A percentile compares a stretch with the other conserved stretches of the same genome.
Conservation (phyloP, 805 yeast genomes). For the Starmerella apis region DNA sequence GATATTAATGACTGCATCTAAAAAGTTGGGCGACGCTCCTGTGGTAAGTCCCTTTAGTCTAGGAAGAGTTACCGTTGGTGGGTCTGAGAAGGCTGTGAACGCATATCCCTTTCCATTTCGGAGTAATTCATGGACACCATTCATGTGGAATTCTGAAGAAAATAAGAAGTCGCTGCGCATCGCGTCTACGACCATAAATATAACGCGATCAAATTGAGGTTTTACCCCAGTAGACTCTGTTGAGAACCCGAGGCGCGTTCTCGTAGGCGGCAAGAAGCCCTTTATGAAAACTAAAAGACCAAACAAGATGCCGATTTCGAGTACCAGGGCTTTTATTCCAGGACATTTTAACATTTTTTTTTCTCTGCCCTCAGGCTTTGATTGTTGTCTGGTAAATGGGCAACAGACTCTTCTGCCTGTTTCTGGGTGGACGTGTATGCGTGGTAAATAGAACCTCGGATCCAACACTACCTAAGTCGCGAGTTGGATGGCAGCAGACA, state of each 20-base stretch:
- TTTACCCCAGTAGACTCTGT: constrained; percentile 21
- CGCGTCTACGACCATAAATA: constrained; percentile 87
- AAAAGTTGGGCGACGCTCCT: constrained; percentile 86
- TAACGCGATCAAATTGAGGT: constrained; percentile 51
- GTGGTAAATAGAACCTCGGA: no score
- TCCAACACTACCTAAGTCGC: no score
- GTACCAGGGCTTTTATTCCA: constrained; percentile 1
- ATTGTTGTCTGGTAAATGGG: no score
- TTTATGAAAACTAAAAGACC: constrained; percentile 56
- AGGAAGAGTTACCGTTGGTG: constrained; percentile 95
- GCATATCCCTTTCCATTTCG: constrained; percentile 66
- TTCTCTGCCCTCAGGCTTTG: background rate
- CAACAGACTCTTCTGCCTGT: no score
- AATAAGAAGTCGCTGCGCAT: constrained; percentile 79
- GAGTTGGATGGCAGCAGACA: no score
- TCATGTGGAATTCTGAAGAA: constrained; percentile 54
- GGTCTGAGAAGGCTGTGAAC: constrained; percentile 82
- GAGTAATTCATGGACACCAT: constrained; percentile 52
- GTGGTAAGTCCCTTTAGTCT: constrained; percentile 64
- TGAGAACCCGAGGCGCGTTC: constrained; percentile 49
- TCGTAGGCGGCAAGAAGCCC: constrained; percentile 91
- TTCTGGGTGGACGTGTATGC: no score
- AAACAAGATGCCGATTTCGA: constrained; percentile 35
- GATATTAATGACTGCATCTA: constrained; percentile 87
- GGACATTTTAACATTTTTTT: background rate